Evolutionary conservation across 1,284 basidiomycete species (phyloP).

Genomic region (Cystobasidium slooffiae): DNA sequence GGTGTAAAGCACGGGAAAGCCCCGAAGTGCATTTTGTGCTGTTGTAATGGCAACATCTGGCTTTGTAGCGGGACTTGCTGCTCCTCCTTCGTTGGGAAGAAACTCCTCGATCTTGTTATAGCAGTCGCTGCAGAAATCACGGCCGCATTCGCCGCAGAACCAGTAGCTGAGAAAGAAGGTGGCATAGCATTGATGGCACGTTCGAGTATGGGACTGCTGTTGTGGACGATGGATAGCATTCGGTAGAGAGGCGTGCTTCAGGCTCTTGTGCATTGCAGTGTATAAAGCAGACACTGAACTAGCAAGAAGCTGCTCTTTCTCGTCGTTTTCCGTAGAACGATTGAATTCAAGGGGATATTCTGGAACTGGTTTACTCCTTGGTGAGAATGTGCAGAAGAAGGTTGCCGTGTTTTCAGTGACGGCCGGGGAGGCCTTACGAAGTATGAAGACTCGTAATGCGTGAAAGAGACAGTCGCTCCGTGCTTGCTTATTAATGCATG

Average conservation of each 20-base stretch:
- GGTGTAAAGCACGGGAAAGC: too few relatives aligned
- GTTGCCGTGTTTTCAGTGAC: constrained; percentile 10
- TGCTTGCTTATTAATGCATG: constrained; percentile 23
- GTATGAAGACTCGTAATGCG: constrained; percentile 22
- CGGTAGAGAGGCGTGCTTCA: constrained; percentile 67
- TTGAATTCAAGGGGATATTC: constrained; percentile 56
- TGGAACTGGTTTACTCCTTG: constrained; percentile 50
- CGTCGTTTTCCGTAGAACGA: constrained; percentile 48
- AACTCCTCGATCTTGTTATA: constrained; percentile 58
- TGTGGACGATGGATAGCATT: constrained; percentile 71
- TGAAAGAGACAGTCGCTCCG: constrained; percentile 22
- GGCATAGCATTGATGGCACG: constrained; percentile 89
- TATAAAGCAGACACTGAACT: constrained; percentile 73
- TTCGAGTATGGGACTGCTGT: constrained; percentile 77
- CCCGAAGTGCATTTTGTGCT: background rate
- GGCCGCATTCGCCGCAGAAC: constrained; percentile 86
- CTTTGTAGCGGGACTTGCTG: constrained; percentile 3
- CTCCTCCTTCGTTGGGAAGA: constrained; percentile 43
- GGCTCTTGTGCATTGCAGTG: constrained; percentile 70
- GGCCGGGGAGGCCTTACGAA: background rate
- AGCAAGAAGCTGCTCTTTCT: constrained; percentile 53
- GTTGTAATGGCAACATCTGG: background rate
- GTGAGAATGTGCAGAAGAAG: constrained; percentile 54
- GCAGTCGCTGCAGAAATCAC: constrained; percentile 85
- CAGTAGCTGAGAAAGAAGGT: constrained; percentile 86